A percentile compares a stretch with the other conserved stretches of the same genome.
Conservation (phyloP, 257 asterid genomes). For the Plectranthus barbatus region DNA sequence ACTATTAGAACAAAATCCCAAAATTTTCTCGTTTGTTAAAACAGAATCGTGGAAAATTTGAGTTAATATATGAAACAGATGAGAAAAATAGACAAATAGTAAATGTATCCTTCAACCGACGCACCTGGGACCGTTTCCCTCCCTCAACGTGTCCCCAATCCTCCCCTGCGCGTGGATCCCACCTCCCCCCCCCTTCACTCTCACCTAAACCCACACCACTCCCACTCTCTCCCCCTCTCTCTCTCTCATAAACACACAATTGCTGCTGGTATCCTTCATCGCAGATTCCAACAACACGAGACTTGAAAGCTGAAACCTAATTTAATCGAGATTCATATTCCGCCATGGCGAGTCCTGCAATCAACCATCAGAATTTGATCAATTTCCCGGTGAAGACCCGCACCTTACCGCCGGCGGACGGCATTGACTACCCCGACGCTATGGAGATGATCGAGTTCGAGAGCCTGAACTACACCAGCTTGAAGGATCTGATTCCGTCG, state of each 20-base stretch:
- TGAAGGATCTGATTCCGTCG: slow-evolving; percentile 50
- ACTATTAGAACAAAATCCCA: too few species aligned
- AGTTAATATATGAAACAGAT: too few species aligned
- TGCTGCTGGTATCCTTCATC: neutral
- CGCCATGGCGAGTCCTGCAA: slow-evolving; percentile 24
- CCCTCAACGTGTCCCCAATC: slow-evolving; percentile 20
- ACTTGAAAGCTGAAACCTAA: slow-evolving; percentile 1
- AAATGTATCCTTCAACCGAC: too few species aligned
- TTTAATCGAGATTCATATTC: slow-evolving; percentile 5
- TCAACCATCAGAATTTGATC: slow-evolving; percentile 13
- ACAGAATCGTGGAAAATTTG: too few species aligned
- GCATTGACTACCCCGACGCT: slow-evolving; percentile 14
- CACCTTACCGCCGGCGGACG: slow-evolving; percentile 4
- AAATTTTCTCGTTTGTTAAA: too few species aligned
- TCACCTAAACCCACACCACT: slow-evolving; percentile 24
- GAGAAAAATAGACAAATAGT: too few species aligned
- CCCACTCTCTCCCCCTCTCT: neutral
- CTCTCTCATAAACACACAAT: neutral
- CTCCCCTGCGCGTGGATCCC: slow-evolving; percentile 41
- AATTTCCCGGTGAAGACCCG: slow-evolving; percentile 11
- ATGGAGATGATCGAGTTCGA: slow-evolving; percentile 31
- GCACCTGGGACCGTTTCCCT: slow-evolving; percentile 12
- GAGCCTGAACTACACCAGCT: slow-evolving; percentile 41
- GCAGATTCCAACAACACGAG: neutral
- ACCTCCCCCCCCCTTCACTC: slow-evolving; percentile 14